Base-by-base conservation (phyloP, 306 rosid genomes). In the Urtica urens region DNA sequence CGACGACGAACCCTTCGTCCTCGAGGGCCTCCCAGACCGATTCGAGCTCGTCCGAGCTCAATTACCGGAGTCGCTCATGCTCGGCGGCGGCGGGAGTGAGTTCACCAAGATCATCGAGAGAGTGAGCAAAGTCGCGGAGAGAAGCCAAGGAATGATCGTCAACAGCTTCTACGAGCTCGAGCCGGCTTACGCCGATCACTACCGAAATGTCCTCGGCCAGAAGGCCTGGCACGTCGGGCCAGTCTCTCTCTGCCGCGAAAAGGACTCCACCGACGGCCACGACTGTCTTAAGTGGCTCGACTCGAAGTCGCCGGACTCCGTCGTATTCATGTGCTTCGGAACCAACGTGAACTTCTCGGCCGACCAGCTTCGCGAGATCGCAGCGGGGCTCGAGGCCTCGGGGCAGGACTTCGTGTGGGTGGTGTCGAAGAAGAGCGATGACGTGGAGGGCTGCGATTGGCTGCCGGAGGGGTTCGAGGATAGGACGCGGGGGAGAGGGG, bases 21-120 rank as follows among this genome's bases (percentile, higher is more conserved):
- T 82, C 38, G 86, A 83, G 0, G 14, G 63, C 49, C 66, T 82
- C 8, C 94, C 94, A 0, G 75, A 74, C 0, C 63, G 59, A 5
- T 68, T 86, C 16, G 55, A 34, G 10, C 3, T 75, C 9, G 72
- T 84, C 1, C 58, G 65, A 49, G 43, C 49, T 58, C 74, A 69
- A 29, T 1, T 82, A 7, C 57, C 59, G 0, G 57, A 38, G 2
- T 16, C 19, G 10, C 0, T 47, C 11, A 38, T 55, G 20, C 15
- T 24, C 1, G 25, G 38, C 15, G 25, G 38, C 15, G 15, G 0
- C 2, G 41, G 26, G 1, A 53, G 23, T 12, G 43, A 47, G 6
- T 0, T 47, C 6, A 25, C 27, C 13, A 20, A 40, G 16, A 4
- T 52, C 37, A 0, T 52, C 4, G 45, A 49, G 5, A 27, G 11